Evolutionary conservation across 768 basidiomycete species (phyloP), one percentile per base, ranked within the genome.

Genomic region (Phlegmacium glaucopus): DNA sequence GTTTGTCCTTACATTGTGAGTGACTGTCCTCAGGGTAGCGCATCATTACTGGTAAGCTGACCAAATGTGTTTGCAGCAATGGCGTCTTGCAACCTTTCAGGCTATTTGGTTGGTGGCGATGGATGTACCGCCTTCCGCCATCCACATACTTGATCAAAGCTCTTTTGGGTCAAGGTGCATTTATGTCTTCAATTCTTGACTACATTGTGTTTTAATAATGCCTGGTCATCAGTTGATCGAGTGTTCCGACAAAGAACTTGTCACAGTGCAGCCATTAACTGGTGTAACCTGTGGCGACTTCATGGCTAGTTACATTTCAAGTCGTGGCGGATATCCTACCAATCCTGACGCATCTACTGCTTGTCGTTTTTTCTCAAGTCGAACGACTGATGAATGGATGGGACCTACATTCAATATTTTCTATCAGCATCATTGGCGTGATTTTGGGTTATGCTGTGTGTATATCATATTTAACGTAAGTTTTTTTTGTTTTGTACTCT

Each of bases 31-130:
- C 22, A 5, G 22, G 22, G 22, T 35, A 6, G 35, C 42, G 22
- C 18, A 37, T 17, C 18, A 34, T 16, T 13, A 35, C 34, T 35
- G 6, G 9, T 28, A n/a, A 34, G 32, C 32, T n/a, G 32, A 22
- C 22, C 22, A 22, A 5, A 22, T 42, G 41, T 48, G 28, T 35
- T 44, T 35, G 38, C 48, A 80, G 78, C 59, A 76, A 84, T 53
- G 85, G 84, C 51, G 80, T 86, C 34, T 57, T 87, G 9, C 85
- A 87, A 53, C 85, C 84, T 4, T 82, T 70, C 58, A 51, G 72
- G 8, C 67, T 71, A n/a, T 75, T 87, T 8, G 78, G 77, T 10
- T 83, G 82, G 78, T 87, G 85, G 85, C 53, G 41, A 36, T 63
- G 62, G 41, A 76, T 79, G 73, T 69, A 80, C 49, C 67, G 64